Percentiles rank a stretch among this genome's conserved stretches.
Evolutionary conservation across 1,284 basidiomycete species (phyloP).

Genomic region (Malassezia dermatis): DNA sequence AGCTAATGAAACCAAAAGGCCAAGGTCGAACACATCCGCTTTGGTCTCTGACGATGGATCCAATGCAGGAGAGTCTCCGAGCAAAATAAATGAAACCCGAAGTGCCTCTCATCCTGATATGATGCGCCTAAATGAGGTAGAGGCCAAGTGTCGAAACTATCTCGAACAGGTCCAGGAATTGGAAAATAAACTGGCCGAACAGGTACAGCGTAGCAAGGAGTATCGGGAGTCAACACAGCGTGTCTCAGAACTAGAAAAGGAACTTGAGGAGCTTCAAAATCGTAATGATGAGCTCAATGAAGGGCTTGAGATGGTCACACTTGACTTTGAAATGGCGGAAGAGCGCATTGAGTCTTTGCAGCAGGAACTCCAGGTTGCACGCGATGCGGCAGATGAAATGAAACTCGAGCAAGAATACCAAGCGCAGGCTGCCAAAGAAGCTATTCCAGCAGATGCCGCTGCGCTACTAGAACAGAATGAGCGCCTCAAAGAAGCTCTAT

Average conservation of each 20-base stretch:
- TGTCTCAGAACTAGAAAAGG: not conserved
- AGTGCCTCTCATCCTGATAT: not conserved
- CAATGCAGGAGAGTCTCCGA: not conserved
- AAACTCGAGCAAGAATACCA: slow-evolving; percentile 21
- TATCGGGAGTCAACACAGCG: not conserved
- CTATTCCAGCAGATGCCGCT: slow-evolving; percentile 57
- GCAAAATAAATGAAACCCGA: not conserved
- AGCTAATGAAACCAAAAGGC: not conserved
- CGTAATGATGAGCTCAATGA: slow-evolving; percentile 63
- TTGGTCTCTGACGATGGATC: not conserved
- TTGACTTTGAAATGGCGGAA: slow-evolving; percentile 95
- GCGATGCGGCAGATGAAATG: slow-evolving; percentile 66
- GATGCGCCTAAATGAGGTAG: not conserved
- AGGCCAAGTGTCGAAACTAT: not conserved
- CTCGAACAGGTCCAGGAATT: not conserved
- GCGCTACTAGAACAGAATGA: slow-evolving; percentile 16
- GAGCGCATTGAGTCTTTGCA: slow-evolving; percentile 76
- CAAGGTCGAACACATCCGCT: not conserved
- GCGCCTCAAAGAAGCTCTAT: slow-evolving; percentile 9
- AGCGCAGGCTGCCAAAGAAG: slow-evolving; percentile 59
- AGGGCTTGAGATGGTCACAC: slow-evolving; percentile 82
- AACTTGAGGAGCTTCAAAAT: slow-evolving; percentile 48
- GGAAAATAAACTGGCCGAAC: not conserved
- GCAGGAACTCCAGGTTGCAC: slow-evolving; percentile 63
- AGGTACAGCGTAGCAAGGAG: not conserved